Evolutionary conservation across 768 basidiomycete species (phyloP).

Genomic region (Mycena metata): DNA sequence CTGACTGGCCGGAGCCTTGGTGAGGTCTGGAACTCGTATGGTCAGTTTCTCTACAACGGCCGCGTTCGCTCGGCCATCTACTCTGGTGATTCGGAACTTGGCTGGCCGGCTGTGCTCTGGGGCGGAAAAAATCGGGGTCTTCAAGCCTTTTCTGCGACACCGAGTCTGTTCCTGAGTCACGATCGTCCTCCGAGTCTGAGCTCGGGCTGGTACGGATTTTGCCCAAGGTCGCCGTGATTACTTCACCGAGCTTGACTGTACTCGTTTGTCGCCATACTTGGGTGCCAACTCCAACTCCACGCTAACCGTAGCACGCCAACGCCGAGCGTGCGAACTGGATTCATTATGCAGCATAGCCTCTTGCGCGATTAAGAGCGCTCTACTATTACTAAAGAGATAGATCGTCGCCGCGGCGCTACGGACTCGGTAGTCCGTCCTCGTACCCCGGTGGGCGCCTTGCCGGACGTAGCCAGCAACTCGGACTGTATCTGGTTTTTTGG

Average conservation of each 20-base stretch:
- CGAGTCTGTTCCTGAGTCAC: neutral
- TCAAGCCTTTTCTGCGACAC: neutral
- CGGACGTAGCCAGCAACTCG: constrained; percentile 4
- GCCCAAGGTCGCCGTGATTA: neutral
- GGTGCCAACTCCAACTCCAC: neutral
- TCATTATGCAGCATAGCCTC: neutral
- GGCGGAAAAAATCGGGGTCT: neutral
- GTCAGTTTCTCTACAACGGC: too few relatives aligned
- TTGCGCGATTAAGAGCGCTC: neutral
- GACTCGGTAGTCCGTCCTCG: neutral
- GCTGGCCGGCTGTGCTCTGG: neutral
- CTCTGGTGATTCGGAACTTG: too few relatives aligned
- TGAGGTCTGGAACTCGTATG: too few relatives aligned
- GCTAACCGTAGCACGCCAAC: neutral
- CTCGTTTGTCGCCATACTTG: constrained; percentile 9
- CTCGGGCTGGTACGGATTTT: neutral
- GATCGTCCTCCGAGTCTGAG: neutral
- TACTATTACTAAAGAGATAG: neutral
- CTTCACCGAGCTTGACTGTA: too few relatives aligned
- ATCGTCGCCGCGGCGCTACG: constrained; percentile 1
- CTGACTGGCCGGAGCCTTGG: too few relatives aligned
- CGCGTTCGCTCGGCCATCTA: too few relatives aligned
- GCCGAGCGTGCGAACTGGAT: constrained; percentile 9
- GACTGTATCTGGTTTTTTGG: neutral
- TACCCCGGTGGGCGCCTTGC: neutral